A percentile compares a stretch with the other conserved stretches of the same genome.
These are phyloP conservation scores for Neurospora hispaniola DNA, from an alignment of 495 filamentous ascomycete genomes.

Conservation along the genomic window DNA sequence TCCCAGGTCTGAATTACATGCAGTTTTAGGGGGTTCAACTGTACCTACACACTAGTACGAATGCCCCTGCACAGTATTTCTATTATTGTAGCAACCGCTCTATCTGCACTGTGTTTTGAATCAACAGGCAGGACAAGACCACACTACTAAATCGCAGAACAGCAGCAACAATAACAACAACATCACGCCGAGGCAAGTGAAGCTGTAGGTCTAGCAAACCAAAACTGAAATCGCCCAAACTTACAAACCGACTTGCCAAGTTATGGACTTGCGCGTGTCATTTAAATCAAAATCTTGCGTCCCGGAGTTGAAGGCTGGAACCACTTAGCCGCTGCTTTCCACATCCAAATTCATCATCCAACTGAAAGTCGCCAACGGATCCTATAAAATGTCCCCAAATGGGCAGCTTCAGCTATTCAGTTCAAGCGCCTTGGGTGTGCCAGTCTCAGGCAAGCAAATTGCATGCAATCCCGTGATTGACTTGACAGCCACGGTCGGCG, in stretches of 20 bases:
- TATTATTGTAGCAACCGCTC: not conserved
- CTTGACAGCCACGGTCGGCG: conserved; percentile 62
- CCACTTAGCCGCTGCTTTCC: not conserved
- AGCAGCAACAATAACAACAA: not conserved
- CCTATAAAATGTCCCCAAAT: conserved; percentile 16
- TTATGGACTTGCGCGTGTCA: not conserved
- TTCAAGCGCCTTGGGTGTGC: conserved; percentile 33
- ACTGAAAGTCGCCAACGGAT: not conserved
- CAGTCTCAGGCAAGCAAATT: conserved; percentile 34
- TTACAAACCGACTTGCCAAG: not conserved
- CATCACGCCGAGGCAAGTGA: not conserved
- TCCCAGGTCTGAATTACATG: too few relatives aligned
- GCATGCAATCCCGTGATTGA: conserved; percentile 78
- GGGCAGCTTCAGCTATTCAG: conserved; percentile 29
- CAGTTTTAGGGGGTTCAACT: too few relatives aligned
- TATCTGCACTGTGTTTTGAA: not conserved
- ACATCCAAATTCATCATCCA: not conserved
- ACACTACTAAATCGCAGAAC: not conserved
- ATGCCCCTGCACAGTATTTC: not conserved
- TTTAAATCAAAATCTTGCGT: not conserved
- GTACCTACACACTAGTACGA: not conserved
- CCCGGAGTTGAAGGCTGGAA: not conserved
- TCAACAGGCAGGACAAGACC: not conserved
- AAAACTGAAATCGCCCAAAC: not conserved
- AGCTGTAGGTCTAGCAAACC: not conserved